phyloP scores from a whole-genome alignment of 192 early-diverging fungal species.

The Backusella tuberculispora region DNA sequence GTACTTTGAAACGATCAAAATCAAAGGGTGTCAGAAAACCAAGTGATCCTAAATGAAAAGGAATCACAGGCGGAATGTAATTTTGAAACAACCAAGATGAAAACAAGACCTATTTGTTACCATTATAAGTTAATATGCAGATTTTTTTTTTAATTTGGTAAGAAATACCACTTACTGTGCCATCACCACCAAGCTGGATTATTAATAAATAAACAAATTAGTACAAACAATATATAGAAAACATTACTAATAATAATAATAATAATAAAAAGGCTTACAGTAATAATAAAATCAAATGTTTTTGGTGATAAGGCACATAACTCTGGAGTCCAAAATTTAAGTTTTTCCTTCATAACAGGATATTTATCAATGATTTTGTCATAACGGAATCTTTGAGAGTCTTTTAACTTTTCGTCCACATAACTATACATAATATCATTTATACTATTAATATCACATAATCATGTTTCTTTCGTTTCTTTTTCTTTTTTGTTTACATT shows the following conservation, averaged over 20 bases:
- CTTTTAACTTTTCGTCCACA: slow-evolving; percentile 67
- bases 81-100: slow-evolving; percentile 92
- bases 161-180: slow-evolving; percentile 59
- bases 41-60: slow-evolving; percentile 93
- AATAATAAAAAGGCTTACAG: slow-evolving; percentile 46
- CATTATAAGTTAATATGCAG: neutral
- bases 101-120: slow-evolving; percentile 61
- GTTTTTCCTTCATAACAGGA: slow-evolving; percentile 48
- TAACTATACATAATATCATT: slow-evolving; percentile 35
- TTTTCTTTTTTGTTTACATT: neutral
- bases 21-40: slow-evolving; percentile 95
- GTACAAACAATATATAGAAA: neutral
- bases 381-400: slow-evolving; percentile 60
- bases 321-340: slow-evolving; percentile 79
- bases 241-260: neutral
- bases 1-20: slow-evolving; percentile 61
- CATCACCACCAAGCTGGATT: slow-evolving; percentile 86
- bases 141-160: neutral
- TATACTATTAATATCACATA: neutral
- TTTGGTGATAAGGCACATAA: slow-evolving; percentile 69
- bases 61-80: slow-evolving; percentile 90
- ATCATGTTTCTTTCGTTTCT: neutral
- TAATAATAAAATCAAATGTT: slow-evolving; percentile 88
- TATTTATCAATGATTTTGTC: slow-evolving; percentile 38
- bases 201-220: neutral